Base-by-base conservation (phyloP, 2,329 filamentous ascomycete genomes). In the Cryphonectria naterciae region DNA sequence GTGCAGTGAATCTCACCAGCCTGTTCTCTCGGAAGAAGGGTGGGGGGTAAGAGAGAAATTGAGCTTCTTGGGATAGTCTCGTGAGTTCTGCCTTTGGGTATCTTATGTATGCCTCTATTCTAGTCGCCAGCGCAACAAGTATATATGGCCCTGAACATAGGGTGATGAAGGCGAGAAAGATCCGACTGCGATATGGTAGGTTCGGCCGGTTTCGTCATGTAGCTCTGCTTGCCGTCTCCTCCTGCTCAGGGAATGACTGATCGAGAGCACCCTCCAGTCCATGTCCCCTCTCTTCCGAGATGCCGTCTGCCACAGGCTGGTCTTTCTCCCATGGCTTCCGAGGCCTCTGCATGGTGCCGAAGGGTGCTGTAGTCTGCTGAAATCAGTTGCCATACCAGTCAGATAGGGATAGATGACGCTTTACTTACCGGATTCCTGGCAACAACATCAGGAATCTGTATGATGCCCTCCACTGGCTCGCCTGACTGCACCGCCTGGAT, bases 381-480 rank as follows among this genome's bases (percentile, higher is more conserved):
- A 22, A 70, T 72, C 58, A 73, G 68, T n/a, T n/a, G 46, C 10
- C 46, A 49, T 49, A 22, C 46, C n/a, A 52, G 25, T 4, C 15
- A 13, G 46, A 25, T 19, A 49, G 8, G 10, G 22, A 77, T 6
- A 22, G 5, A 22, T 1, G 46, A 49, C 2, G 7, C 22, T 19
- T 49, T 10, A 49, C 85, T 87, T 72, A 92, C 91, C 72, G 93
- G 88, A 5, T 92, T 91, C 68, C 89, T 85, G 28, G 95, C 84
- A 6, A 97, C 84, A 0, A 91, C 96, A 75, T 93, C 88, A 5
- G 95, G 94, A 68, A 98, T 95, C 74, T 97, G 89, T 75, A 91
- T 90, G 77, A 98, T 97, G 0, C 95, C 95, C 1, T 94, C 94
- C 60, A 98, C 92, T 0, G 93, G 91, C 75, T 93, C 90, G 68